Evolutionary conservation across 345 rosid species (phyloP).

Genomic region (Clarkia xantiana): DNA sequence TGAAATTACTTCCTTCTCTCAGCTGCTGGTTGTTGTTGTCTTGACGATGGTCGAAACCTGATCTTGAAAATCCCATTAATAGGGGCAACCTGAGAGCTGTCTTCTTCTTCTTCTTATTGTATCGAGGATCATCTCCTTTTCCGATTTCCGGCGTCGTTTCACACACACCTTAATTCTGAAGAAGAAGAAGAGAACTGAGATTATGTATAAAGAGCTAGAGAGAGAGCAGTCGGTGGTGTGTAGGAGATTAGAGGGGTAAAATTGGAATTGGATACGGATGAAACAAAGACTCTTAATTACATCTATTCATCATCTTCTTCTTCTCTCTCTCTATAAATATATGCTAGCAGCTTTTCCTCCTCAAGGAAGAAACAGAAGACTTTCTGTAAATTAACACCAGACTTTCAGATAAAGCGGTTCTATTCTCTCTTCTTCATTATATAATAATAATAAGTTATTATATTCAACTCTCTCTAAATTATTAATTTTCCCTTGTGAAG

Average conservation of each 20-base stretch:
- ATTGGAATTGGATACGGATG: conserved; percentile 19
- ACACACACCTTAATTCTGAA: not conserved
- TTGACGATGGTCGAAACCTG: too few relatives aligned
- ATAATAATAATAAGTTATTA: too few relatives aligned
- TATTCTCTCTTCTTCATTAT: too few relatives aligned
- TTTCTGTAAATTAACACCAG: conserved; percentile 7
- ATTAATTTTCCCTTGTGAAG: too few relatives aligned
- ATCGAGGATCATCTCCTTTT: conserved; percentile 19
- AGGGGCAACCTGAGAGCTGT: too few relatives aligned
- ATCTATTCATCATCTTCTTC: not conserved
- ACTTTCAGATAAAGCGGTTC: conserved; percentile 3
- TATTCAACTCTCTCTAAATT: too few relatives aligned
- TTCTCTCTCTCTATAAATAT: conserved; percentile 14
- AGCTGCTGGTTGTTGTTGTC: not conserved
- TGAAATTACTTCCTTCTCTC: conserved; percentile 11
- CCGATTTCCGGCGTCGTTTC: conserved; percentile 7
- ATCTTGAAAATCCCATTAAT: conserved; percentile 23
- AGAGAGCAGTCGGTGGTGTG: conserved; percentile 23
- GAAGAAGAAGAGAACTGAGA: not conserved
- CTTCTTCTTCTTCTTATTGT: conserved; percentile 13
- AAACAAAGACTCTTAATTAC: conserved; percentile 21
- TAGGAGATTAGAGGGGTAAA: not conserved
- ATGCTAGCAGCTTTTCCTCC: conserved; percentile 11
- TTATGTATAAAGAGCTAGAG: conserved; percentile 1
- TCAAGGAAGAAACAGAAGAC: conserved; percentile 3